Base-by-base conservation (phyloP, 306 rosid genomes). In the Canavalia ensiformis region DNA sequence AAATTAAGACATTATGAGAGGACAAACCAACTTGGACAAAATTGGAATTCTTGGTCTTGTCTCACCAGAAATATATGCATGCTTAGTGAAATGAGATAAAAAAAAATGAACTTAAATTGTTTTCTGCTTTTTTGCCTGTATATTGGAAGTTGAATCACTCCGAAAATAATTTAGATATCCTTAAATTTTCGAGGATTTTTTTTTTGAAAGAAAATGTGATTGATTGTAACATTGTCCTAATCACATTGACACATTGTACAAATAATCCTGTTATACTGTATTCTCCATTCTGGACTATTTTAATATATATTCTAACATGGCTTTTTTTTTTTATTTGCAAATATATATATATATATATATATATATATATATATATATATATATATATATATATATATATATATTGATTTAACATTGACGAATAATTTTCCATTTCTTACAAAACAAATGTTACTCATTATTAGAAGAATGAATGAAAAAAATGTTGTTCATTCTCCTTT, bases 91-190 rank as follows among this genome's bases (percentile, higher is more conserved):
- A 60, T 13, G 42, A 35, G 46, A 60, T 25, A 31, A 50, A 2
- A 25, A 77, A 49, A 13, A 3, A 12, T 7, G 30, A 37, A 52
- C 6, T 68, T 31, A 7, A n/a, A 58, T 13, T 57, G 12, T 35
- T 76, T 76, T 76, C 57, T 58, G 59, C 49, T 76, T 77, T 77
- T 51, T 39, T 60, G 18, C 25, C 59, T 30, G 51, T 28, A 45
- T 31, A n/a, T 73, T 73, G 54, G 68, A 73, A 44, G 59, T 8
- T 66, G 49, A 64, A 44, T 74, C 30, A 30, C 47, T 0, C 10
- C n/a, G 2, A 59, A 51, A 13, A 52, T 67, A 8, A 31, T 41
- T 62, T 70, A 31, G 73, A 52, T 52, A 39, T 70, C 50, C 9
- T 68, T 12, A 50, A 55, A 33, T 63, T 55, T 33, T 9, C 3